Evolutionary conservation across 495 filamentous ascomycete species (phyloP).

Genomic region (Penicillium roqueforti): DNA sequence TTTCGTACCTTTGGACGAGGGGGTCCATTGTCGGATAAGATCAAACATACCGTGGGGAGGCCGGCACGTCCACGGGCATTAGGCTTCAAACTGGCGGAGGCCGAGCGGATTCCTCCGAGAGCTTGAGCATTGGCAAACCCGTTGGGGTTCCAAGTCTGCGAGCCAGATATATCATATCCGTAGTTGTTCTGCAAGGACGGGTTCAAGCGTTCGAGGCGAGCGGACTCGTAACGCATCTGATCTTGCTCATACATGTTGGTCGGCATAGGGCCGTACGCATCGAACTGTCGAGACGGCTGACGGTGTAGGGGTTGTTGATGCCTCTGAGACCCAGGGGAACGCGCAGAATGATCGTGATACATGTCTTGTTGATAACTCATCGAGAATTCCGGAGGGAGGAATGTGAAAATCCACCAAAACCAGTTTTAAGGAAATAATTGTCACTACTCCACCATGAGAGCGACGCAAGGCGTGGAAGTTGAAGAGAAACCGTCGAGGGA

Average conservation of each 20-base stretch:
- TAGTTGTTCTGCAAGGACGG: constrained; percentile 51
- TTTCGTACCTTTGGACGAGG: not conserved
- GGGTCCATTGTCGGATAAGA: not conserved
- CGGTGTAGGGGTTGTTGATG: constrained; percentile 63
- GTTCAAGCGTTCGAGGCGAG: constrained; percentile 58
- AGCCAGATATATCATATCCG: constrained; percentile 57
- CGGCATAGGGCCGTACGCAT: constrained; percentile 58
- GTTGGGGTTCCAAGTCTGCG: constrained; percentile 64
- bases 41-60: constrained; percentile 54
- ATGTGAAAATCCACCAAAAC: constrained; percentile 45
- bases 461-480: not conserved
- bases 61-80: constrained; percentile 49
- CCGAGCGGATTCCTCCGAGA: constrained; percentile 50
- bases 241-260: constrained; percentile 60
- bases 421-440: constrained; percentile 26
- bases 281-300: constrained; percentile 65
- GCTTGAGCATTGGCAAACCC: constrained; percentile 50
- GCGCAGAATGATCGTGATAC: constrained; percentile 58
- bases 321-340: constrained; percentile 58
- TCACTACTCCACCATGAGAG: constrained; percentile 34
- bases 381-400: constrained; percentile 37
- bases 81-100: constrained; percentile 55
- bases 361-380: constrained; percentile 61
- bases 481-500: constrained; percentile 8
- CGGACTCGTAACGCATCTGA: constrained; percentile 56